phyloP scores from a whole-genome alignment of 768 basidiomycete species.

The Clitopilus hobsonii region DNA sequence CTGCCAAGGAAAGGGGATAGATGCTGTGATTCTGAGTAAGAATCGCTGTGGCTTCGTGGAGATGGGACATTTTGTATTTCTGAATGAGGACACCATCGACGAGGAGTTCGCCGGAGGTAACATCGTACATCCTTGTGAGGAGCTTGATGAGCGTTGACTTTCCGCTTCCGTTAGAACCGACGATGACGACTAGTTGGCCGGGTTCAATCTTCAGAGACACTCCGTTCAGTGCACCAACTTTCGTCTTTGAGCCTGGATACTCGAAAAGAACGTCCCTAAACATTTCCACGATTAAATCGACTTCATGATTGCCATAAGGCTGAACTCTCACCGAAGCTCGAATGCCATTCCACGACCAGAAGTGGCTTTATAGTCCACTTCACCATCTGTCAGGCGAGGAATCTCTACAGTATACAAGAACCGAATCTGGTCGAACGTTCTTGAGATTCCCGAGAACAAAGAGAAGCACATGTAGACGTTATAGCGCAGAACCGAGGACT shows the following conservation, averaged over 20 bases:
- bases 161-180: constrained; percentile 53
- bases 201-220: constrained; percentile 40
- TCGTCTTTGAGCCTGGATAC: constrained; percentile 42
- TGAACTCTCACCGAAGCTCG: constrained; percentile 16
- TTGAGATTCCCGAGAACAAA: constrained; percentile 14
- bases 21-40: constrained; percentile 46
- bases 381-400: constrained; percentile 17
- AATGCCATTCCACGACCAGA: constrained; percentile 22
- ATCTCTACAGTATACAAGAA: constrained; percentile 22
- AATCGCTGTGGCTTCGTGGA: constrained; percentile 40
- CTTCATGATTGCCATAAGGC: too few species aligned
- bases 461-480: constrained; percentile 18
- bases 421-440: constrained; percentile 21
- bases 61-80: constrained; percentile 29
- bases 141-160: constrained; percentile 51
- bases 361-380: constrained; percentile 22
- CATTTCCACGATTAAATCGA: not conserved
- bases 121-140: constrained; percentile 44
- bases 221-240: constrained; percentile 26
- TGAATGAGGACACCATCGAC: constrained; percentile 37
- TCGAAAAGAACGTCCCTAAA: constrained; percentile 48
- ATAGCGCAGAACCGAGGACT: constrained; percentile 22
- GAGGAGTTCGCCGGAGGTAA: constrained; percentile 34
- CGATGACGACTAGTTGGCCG: constrained; percentile 50
- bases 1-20: constrained; percentile 42